Evolutionary conservation across 208 protist genomes (phyloP).

Genomic region (Phytomonas sp.): DNA sequence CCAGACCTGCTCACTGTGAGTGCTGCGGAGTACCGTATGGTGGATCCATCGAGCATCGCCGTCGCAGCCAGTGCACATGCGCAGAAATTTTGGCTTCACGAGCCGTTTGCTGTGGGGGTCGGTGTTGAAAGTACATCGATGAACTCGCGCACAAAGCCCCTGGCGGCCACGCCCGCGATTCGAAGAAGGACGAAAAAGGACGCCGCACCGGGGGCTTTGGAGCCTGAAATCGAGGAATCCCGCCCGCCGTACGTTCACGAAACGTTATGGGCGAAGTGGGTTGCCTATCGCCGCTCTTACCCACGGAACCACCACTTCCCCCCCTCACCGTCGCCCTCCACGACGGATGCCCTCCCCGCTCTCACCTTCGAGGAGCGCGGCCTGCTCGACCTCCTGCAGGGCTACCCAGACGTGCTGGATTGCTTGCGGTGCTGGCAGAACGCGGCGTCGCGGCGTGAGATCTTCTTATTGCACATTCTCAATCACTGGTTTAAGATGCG

Average conservation of each 20-base stretch:
- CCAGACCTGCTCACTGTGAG: conserved; percentile 32
- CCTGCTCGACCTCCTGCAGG: conserved; percentile 60
- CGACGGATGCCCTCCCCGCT: conserved; percentile 10
- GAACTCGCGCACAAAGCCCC: neutral
- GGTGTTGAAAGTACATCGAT: neutral
- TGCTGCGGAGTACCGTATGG: conserved; percentile 25
- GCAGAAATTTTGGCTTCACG: conserved; percentile 34
- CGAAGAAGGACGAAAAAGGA: conserved; percentile 7
- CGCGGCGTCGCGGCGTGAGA: conserved; percentile 49
- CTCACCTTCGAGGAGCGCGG: conserved; percentile 70
- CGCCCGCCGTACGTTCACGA: conserved; percentile 53
- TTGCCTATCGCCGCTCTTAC: conserved; percentile 25
- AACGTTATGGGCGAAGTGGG: conserved; percentile 65
- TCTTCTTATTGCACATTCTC: conserved; percentile 59
- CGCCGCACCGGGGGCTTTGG: neutral
- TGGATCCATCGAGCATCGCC: conserved; percentile 39
- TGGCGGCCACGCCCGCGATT: conserved; percentile 6
- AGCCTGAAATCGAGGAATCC: neutral
- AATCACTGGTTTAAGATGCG: conserved; percentile 88
- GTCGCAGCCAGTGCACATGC: conserved; percentile 44
- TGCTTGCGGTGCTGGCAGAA: conserved; percentile 72
- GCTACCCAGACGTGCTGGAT: conserved; percentile 74
- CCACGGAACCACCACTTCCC: neutral
- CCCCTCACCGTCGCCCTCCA: neutral
- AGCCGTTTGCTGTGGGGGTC: conserved; percentile 31